These are phyloP conservation scores for Didymella arachidicola DNA, from an alignment of 2,329 filamentous ascomycete genomes.

Conservation along the genomic window DNA sequence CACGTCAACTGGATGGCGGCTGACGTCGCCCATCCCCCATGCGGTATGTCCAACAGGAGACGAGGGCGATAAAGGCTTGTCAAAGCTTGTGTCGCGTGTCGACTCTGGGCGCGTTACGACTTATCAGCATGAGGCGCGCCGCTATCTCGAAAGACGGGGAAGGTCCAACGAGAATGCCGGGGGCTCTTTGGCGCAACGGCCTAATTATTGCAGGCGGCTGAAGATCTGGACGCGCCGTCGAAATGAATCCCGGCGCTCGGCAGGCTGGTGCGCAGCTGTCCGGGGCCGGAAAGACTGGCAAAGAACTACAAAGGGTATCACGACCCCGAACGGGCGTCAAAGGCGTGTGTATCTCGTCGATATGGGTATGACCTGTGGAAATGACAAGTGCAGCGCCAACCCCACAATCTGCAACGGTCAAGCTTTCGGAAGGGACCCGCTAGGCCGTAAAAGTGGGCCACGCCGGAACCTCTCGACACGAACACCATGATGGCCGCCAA, in stretches of 20 bases:
- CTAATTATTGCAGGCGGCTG: background rate
- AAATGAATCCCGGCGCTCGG: slow-evolving; percentile 1
- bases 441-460: slow-evolving; percentile 13
- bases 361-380: slow-evolving; percentile 8
- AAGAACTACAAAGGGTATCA: slow-evolving; percentile 9
- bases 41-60: slow-evolving; percentile 19
- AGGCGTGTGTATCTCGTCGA: slow-evolving; percentile 20
- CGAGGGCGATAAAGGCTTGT: slow-evolving; percentile 18
- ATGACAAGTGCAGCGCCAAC: slow-evolving; percentile 16
- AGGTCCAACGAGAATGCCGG: background rate
- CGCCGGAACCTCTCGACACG: slow-evolving; percentile 5
- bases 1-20: slow-evolving; percentile 1
- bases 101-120: slow-evolving; percentile 4
- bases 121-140: slow-evolving; percentile 8
- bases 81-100: slow-evolving; percentile 17
- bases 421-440: slow-evolving; percentile 15
- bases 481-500: slow-evolving; percentile 21
- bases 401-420: slow-evolving; percentile 12
- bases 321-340: slow-evolving; percentile 16
- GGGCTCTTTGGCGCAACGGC: background rate
- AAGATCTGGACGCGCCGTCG: slow-evolving; percentile 5
- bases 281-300: background rate
- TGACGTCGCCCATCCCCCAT: slow-evolving; percentile 22
- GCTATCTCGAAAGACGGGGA: slow-evolving; percentile 7
- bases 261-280: background rate